Evolutionary conservation across 2,329 filamentous ascomycete genomes (phyloP).

Genomic region (Huntiella moniliformis): DNA sequence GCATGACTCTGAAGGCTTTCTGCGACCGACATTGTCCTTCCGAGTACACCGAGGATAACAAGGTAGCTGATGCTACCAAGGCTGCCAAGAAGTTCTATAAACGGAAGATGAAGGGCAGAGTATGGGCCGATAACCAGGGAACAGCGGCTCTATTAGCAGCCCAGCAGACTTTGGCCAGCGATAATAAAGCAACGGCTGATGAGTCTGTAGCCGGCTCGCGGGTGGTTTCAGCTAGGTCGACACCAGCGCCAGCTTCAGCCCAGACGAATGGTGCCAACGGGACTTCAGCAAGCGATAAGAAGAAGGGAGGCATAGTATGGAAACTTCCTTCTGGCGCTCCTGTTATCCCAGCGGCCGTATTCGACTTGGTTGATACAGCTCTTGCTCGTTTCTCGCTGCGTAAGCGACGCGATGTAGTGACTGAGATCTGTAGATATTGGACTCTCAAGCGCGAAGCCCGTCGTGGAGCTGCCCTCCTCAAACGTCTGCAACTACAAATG

Average conservation of each 20-base stretch:
- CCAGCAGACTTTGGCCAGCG: constrained; percentile 29
- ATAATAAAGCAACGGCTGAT: not conserved
- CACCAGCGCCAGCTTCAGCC: not conserved
- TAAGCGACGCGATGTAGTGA: constrained; percentile 80
- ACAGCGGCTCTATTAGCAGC: constrained; percentile 68
- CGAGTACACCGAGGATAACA: constrained; percentile 75
- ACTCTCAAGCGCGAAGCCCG: constrained; percentile 88
- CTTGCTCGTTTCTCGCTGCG: constrained; percentile 61
- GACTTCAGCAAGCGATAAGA: constrained; percentile 10
- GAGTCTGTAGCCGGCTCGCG: constrained; percentile 12
- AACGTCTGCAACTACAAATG: constrained; percentile 83
- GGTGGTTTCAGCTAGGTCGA: constrained; percentile 15
- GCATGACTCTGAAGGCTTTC: constrained; percentile 75
- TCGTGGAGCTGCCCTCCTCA: constrained; percentile 75
- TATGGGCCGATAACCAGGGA: constrained; percentile 82
- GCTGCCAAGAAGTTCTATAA: constrained; percentile 82
- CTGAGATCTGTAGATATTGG: constrained; percentile 93
- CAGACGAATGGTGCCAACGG: too few species aligned
- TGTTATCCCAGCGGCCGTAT: constrained; percentile 76
- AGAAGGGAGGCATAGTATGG: constrained; percentile 32
- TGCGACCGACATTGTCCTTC: constrained; percentile 87
- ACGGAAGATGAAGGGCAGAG: constrained; percentile 67
- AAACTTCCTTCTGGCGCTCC: constrained; percentile 87
- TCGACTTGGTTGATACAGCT: constrained; percentile 67
- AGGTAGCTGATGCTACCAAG: constrained; percentile 59